phyloP scores from a whole-genome alignment of 2,329 filamentous ascomycete genomes.

The Colletotrichum echinochloae region DNA sequence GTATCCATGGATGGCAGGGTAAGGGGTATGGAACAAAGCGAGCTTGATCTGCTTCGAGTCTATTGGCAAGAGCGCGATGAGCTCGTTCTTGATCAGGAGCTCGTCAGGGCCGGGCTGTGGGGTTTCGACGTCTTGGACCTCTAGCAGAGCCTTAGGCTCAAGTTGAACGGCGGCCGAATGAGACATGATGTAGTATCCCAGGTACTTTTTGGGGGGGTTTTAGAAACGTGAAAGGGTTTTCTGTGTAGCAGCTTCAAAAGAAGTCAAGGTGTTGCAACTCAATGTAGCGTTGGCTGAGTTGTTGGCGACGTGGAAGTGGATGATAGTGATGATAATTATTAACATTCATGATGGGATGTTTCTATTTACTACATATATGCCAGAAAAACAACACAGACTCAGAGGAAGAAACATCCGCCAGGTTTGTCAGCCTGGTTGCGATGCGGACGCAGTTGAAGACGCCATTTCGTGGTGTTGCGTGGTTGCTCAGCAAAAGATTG shows the following conservation, averaged over 20 bases:
- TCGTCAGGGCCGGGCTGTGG: slow-evolving; percentile 42
- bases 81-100: slow-evolving; percentile 45
- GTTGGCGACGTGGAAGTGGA: background rate
- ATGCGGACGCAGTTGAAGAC: background rate
- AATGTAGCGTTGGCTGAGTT: background rate
- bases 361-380: background rate
- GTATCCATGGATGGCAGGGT: slow-evolving; percentile 34
- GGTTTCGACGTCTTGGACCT: slow-evolving; percentile 28
- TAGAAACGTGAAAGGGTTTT: background rate
- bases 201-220: no score
- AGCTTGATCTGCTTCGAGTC: slow-evolving; percentile 48
- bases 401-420: background rate
- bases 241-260: no score
- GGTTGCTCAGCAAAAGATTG: background rate
- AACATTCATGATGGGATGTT: background rate
- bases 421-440: background rate
- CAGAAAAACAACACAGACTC: background rate
- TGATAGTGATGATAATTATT: no score
- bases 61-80: slow-evolving; percentile 47
- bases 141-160: slow-evolving; percentile 23
- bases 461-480: background rate
- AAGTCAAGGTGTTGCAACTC: background rate
- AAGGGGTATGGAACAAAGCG: slow-evolving; percentile 39
- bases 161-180: slow-evolving; percentile 34
- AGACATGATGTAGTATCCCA: background rate